A percentile compares a stretch with the other conserved stretches of the same genome.
phyloP scores from a whole-genome alignment of 2,329 filamentous ascomycete species.

The Ascosphaera apis region DNA sequence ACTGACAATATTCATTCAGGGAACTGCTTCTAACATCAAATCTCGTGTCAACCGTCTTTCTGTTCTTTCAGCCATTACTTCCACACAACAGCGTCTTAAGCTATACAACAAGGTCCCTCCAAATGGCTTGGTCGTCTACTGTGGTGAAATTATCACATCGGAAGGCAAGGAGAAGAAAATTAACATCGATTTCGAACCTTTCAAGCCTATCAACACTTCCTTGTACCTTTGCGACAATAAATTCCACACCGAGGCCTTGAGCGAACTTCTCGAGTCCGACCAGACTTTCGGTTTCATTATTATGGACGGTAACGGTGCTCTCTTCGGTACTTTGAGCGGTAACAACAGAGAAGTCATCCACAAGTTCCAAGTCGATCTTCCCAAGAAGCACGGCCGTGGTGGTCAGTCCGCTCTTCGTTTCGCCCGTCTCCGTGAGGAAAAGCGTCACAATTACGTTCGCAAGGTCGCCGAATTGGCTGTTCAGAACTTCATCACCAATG shows the following conservation, averaged over 20 bases:
- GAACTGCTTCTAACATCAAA: conserved; percentile 98
- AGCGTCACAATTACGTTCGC: conserved; percentile 98
- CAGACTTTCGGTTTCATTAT: conserved; percentile 99
- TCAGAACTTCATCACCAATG: conserved; percentile 94
- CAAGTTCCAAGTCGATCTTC: conserved; percentile 95
- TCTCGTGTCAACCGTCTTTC: conserved; percentile 97
- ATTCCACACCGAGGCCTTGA: conserved; percentile 93
- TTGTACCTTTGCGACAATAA: conserved; percentile 99
- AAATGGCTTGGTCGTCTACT: conserved; percentile 95
- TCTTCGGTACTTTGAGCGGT: conserved; percentile 89
- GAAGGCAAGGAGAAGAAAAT: conserved; percentile 99
- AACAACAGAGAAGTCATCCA: conserved; percentile 94
- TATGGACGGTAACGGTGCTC: conserved; percentile 97
- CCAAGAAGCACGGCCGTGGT: conserved; percentile 99
- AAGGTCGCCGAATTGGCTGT: conserved; percentile 96
- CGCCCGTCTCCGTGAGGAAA: conserved; percentile 95
- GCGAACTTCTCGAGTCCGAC: conserved; percentile 91
- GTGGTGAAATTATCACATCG: conserved; percentile 97
- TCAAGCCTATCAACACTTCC: conserved; percentile 99
- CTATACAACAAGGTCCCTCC: conserved; percentile 97
- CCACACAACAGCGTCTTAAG: conserved; percentile 96
- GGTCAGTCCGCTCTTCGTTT: conserved; percentile 99
- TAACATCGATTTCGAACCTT: conserved; percentile 99
- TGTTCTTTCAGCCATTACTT: conserved; percentile 92
- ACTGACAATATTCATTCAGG: conserved; percentile 26